These are phyloP conservation scores for Fusarium clavum DNA, from an alignment of 2,329 filamentous ascomycete species.

Conservation along the genomic window DNA sequence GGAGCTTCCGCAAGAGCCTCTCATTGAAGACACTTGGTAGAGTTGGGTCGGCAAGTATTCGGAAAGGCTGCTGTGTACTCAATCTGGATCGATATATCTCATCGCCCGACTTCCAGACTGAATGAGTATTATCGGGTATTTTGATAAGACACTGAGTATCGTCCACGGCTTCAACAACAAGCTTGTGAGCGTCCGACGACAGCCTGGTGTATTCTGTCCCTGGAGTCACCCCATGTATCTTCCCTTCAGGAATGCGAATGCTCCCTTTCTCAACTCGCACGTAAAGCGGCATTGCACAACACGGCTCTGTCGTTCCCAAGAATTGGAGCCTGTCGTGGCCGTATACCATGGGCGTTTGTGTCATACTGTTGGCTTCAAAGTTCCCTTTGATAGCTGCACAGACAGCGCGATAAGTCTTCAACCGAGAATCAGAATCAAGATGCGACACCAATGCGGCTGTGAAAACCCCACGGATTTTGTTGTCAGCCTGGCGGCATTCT, in stretches of 20 bases:
- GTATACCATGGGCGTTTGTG: constrained; percentile 9
- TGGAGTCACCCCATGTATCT: not conserved
- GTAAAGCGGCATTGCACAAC: not conserved
- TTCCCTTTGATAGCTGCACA: not conserved
- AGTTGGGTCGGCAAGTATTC: not conserved
- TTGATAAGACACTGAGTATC: not conserved
- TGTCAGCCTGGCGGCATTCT: not conserved
- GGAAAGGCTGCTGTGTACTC: not conserved
- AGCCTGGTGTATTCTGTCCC: not conserved
- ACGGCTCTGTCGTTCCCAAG: constrained; percentile 12
- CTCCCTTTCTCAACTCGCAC: not conserved
- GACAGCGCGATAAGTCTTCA: constrained; percentile 9
- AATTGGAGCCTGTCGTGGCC: constrained; percentile 14
- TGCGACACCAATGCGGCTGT: constrained; percentile 2
- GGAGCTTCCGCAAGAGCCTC: not conserved
- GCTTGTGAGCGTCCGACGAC: not conserved
- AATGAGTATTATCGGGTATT: no score
- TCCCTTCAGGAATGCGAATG: constrained; percentile 6
- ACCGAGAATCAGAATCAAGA: not conserved
- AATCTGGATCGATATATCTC: constrained; percentile 2
- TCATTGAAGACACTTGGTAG: not conserved
- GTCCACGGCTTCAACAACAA: not conserved
- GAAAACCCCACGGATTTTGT: not conserved
- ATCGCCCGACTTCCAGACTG: constrained; percentile 1
- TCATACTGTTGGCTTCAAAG: not conserved